A percentile compares a stretch with the other conserved stretches of the same genome.
Evolutionary conservation across 352 stramenopile species (phyloP).

Genomic region (Poterioochromonas sp.): DNA sequence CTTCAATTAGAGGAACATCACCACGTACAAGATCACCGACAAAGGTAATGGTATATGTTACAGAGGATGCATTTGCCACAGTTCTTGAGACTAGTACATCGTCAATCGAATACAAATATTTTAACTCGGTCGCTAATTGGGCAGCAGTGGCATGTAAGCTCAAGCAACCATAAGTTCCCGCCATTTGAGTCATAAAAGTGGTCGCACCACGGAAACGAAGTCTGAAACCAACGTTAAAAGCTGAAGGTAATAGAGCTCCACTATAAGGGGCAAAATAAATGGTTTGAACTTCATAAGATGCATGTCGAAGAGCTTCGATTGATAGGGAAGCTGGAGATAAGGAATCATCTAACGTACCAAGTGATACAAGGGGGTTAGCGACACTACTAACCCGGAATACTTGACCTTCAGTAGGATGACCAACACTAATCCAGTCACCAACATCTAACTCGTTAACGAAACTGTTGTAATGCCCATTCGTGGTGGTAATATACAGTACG

Average conservation of each 20-base stretch:
- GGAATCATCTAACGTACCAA: conserved; percentile 46
- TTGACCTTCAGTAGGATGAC: conserved; percentile 52
- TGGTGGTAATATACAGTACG: conserved; percentile 45
- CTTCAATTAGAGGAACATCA: conserved; percentile 62
- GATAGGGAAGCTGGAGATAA: conserved; percentile 46
- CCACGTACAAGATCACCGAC: conserved; percentile 72
- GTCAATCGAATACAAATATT: conserved; percentile 54
- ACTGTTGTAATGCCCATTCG: conserved; percentile 47
- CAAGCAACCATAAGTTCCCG: conserved; percentile 52
- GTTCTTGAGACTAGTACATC: conserved; percentile 55
- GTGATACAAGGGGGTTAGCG: conserved; percentile 44
- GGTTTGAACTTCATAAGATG: conserved; percentile 57
- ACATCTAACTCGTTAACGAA: conserved; percentile 46
- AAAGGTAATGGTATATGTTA: conserved; percentile 85
- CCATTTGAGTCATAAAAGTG: conserved; percentile 63
- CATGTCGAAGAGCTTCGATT: conserved; percentile 45
- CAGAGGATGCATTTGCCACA: conserved; percentile 47
- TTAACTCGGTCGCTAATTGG: conserved; percentile 54
- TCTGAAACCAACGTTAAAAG: conserved; percentile 67
- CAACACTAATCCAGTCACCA: conserved; percentile 56
- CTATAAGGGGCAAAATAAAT: conserved; percentile 36
- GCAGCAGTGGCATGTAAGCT: conserved; percentile 50
- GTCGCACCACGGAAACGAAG: conserved; percentile 75
- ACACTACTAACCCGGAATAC: conserved; percentile 55
- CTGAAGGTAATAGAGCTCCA: background rate